Evolutionary conservation across 73 alveolate genomes (phyloP).

Genomic region (Paramecium biaurelia): DNA sequence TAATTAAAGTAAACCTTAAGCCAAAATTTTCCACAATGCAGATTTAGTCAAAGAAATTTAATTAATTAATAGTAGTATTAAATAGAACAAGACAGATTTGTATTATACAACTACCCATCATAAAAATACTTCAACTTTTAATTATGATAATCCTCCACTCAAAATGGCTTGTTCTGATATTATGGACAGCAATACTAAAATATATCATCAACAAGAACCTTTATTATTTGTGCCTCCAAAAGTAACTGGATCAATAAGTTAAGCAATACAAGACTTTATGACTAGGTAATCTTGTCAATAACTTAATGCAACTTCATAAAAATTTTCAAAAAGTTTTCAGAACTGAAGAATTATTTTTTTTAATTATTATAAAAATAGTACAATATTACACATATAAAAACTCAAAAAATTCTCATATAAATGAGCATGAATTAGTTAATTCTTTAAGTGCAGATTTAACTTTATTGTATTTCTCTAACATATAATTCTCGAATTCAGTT

Average conservation of each 20-base stretch:
- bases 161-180: neutral
- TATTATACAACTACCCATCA: neutral
- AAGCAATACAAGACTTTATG: neutral
- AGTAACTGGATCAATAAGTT: neutral
- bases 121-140: neutral
- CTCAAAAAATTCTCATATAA: neutral
- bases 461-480: neutral
- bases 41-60: neutral
- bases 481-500: neutral
- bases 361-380: neutral
- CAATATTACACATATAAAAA: neutral
- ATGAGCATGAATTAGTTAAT: neutral
- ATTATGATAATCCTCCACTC: neutral
- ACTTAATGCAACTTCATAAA: neutral
- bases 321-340: neutral
- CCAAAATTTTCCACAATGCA: neutral
- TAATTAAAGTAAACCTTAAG: neutral
- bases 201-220: neutral
- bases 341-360: conserved; percentile 4
- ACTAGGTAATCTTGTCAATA: neutral
- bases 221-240: neutral
- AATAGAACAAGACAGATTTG: neutral
- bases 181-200: neutral
- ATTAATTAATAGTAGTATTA: neutral
- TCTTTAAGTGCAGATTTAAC: neutral